Conservation (phyloP, 2,329 filamentous ascomycete species). For the Penicillium nordicum region DNA sequence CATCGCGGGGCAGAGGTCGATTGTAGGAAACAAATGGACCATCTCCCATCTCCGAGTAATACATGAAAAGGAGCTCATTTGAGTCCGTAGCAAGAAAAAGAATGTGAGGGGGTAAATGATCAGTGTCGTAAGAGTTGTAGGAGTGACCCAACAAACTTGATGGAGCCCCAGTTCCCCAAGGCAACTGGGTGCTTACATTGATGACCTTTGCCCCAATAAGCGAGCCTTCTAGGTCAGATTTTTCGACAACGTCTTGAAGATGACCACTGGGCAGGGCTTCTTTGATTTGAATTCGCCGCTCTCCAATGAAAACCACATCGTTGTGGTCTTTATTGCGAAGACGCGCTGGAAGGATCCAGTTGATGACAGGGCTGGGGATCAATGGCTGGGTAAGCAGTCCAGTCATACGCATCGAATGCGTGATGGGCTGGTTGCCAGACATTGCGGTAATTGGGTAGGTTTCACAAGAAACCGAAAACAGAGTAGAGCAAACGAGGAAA, state of each 20-base stretch:
- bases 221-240: conserved; percentile 71
- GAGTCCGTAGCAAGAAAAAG: conserved; percentile 73
- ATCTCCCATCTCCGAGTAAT: conserved; percentile 50
- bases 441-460: not conserved
- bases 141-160: conserved; percentile 13
- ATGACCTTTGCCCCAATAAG: conserved; percentile 79
- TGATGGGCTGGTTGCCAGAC: not conserved
- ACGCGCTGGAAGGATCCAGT: conserved; percentile 75
- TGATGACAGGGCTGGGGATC: conserved; percentile 69
- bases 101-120: conserved; percentile 68
- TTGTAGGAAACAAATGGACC: conserved; percentile 61
- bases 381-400: conserved; percentile 78
- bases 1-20: conserved; percentile 57
- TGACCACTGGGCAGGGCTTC: conserved; percentile 64
- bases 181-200: conserved; percentile 52
- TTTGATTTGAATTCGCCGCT: conserved; percentile 76
- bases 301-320: conserved; percentile 83
- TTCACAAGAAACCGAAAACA: not conserved
- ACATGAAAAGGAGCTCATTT: conserved; percentile 73
- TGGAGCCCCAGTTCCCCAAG: conserved; percentile 32
- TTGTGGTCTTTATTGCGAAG: conserved; percentile 67
- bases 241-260: conserved; percentile 71
- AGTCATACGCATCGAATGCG: not conserved
- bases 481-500: not conserved
- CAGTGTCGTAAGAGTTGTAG: conserved; percentile 1